A percentile compares a stretch with the other conserved stretches of the same genome.
These are phyloP conservation scores for Nothophoma quercina DNA, from an alignment of 2,329 filamentous ascomycete species.

Conservation along the genomic window DNA sequence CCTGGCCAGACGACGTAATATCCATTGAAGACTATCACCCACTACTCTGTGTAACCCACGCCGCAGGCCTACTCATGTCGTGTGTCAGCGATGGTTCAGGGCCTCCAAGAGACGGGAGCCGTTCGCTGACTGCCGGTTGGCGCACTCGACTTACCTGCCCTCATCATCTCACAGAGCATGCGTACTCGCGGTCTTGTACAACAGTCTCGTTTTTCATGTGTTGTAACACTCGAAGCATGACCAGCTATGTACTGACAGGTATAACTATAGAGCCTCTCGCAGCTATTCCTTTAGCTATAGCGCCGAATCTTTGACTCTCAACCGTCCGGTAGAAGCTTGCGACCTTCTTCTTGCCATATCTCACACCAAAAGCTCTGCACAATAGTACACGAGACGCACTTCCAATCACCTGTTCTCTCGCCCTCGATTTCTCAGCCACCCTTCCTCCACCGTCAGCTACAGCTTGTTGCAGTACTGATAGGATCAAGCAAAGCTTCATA, in stretches of 20 bases:
- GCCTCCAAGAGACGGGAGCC: constrained; percentile 26
- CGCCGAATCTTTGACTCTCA: constrained; percentile 4
- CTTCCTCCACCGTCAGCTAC: too few relatives aligned
- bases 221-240: constrained; percentile 42
- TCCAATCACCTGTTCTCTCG: too few relatives aligned
- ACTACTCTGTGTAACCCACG: constrained; percentile 38
- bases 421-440: too few relatives aligned
- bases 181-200: constrained; percentile 40
- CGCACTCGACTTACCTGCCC: constrained; percentile 27
- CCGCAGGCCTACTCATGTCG: constrained; percentile 37
- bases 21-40: constrained; percentile 26
- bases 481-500: too few relatives aligned
- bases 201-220: constrained; percentile 37
- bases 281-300: constrained; percentile 23
- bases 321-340: background rate
- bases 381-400: too few relatives aligned
- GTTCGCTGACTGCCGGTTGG: constrained; percentile 31
- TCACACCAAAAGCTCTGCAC: too few relatives aligned
- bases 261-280: constrained; percentile 33
- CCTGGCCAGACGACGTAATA: constrained; percentile 28
- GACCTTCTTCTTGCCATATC: background rate
- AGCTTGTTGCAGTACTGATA: too few relatives aligned
- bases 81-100: constrained; percentile 35
- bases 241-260: constrained; percentile 40
- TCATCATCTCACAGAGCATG: constrained; percentile 32